Base-by-base conservation (phyloP, 2,329 filamentous ascomycete species). In the Colletotrichum sp. region DNA sequence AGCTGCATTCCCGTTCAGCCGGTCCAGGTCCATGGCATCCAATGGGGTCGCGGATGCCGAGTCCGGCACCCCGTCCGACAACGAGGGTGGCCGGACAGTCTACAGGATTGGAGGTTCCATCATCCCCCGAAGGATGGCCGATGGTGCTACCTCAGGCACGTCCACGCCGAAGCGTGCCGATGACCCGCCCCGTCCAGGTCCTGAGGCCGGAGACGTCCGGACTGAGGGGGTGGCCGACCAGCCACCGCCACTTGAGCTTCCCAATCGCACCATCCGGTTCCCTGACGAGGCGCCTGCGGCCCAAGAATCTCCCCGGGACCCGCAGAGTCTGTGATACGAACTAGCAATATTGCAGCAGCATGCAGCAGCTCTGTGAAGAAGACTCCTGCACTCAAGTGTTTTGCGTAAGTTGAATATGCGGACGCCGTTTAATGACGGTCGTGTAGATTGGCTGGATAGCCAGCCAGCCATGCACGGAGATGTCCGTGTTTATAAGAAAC, bases 81-180 rank as follows among this genome's bases (percentile, higher is more conserved):
- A n/a, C 16, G 76, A 72, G 32, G 59, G 21, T 10, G 34, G 49
- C 26, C 69, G 76, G 36, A 81, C 82, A 0, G 78, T 87, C 9
- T 88, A 83, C 75, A 84, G 80, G 34, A 87, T 88, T 59, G 87
- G 87, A 8, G 87, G 88, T 44, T 81, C 82, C 18, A 72, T 86
- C 36, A 86, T 87, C 66, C 80, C 77, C n/a, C 21, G 55, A 12
- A 32, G 21, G 6, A 7, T 24, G 15, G 32, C 64, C n/a, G 63
- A 34, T 44, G 65, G 44, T 49, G 5, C n/a, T 49, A 49, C 44
- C 7, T 55, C 71, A 12, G 75, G 60, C 24, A 36, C 52, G 60
- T 39, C 66, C 24, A 32, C n/a, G 55, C 34, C 21, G 13, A 70
- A 44, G 34, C 74, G 71, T 59, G 9, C 60, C 52, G 74, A 49